A percentile compares a stretch with the other conserved stretches of the same genome.
phyloP scores from a whole-genome alignment of 495 filamentous ascomycete species.

The Astrocystis sublimbata region DNA sequence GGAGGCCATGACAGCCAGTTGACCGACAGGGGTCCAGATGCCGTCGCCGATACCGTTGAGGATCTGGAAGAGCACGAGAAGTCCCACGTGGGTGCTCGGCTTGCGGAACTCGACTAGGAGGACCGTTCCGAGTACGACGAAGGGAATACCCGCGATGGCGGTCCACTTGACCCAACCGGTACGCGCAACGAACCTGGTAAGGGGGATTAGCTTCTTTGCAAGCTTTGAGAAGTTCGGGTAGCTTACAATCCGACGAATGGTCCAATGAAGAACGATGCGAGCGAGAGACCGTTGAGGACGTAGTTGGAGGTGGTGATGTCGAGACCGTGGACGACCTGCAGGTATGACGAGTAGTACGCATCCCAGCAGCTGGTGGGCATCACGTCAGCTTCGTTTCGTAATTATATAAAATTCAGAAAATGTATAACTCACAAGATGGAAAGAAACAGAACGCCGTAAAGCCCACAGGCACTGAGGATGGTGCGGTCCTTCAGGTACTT shows the following conservation, averaged over 20 bases:
- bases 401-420: not conserved
- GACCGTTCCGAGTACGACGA: conserved; percentile 59
- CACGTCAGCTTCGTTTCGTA: not conserved
- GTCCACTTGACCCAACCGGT: conserved; percentile 56
- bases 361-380: conserved; percentile 17
- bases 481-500: conserved; percentile 57
- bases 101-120: conserved; percentile 68
- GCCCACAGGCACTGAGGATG: not conserved
- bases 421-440: conserved; percentile 54
- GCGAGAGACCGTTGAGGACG: conserved; percentile 70
- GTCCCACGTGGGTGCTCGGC: conserved; percentile 48
- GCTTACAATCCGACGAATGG: conserved; percentile 59
- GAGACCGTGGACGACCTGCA: conserved; percentile 68
- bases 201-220: not conserved
- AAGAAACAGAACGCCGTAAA: conserved; percentile 45
- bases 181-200: conserved; percentile 12
- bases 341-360: conserved; percentile 66
- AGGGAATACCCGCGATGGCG: conserved; percentile 53
- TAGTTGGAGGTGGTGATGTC: conserved; percentile 64
- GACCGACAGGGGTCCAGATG: conserved; percentile 62
- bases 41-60: conserved; percentile 65
- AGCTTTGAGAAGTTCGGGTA: too few relatives aligned
- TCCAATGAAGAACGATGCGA: conserved; percentile 65
- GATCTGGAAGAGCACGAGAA: conserved; percentile 66
- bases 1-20: conserved; percentile 65